Evolutionary conservation across 139 green algal species (phyloP), one percentile per base, ranked within the genome.

Genomic region (Medakamo hakoo): DNA sequence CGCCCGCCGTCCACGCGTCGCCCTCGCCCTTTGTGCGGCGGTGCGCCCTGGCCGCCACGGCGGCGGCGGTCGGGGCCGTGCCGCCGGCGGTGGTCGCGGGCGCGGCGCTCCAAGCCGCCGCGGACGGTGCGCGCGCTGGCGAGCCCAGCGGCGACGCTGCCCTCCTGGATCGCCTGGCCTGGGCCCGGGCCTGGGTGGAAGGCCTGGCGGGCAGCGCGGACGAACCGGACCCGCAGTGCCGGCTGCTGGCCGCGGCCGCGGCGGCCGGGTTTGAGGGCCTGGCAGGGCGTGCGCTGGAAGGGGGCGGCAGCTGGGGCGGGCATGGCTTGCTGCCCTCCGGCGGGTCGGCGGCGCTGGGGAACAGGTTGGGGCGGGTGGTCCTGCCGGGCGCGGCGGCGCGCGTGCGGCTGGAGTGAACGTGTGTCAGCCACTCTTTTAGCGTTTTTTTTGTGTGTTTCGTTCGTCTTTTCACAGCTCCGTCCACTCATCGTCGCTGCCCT

Each of bases 391-490:
- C 40, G 40, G 40, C 9, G 9, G 40, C 16, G 16, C 40, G 9
- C 9, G 16, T 52, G 40, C 16, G 40, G 16, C 9, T 9, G 40
- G 40, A 52, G 40, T 21, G 40, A 52, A 16, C 9, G 40, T 52
- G 40, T 21, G 40, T 21, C 9, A 52, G 40, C n/a, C n/a, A n/a
- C n/a, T n/a, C n/a, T n/a, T n/a, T n/a, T n/a, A n/a, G n/a, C n/a
- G n/a, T n/a, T n/a, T n/a, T n/a, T n/a, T n/a, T n/a, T n/a, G n/a
- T n/a, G n/a, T n/a, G n/a, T n/a, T n/a, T n/a, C n/a, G n/a, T n/a
- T n/a, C n/a, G n/a, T n/a, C n/a, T n/a, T n/a, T n/a, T 52, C 40
- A 63, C 55, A 66, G 32, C 62, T 73, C 62, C 0, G 16, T 21
- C 40, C 40, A 52, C 40, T 52, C 40, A 16, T 52, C 40, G 40